Evolutionary conservation across 129 eudicot genomes (phyloP).

Genomic region (Arctium lappa): DNA sequence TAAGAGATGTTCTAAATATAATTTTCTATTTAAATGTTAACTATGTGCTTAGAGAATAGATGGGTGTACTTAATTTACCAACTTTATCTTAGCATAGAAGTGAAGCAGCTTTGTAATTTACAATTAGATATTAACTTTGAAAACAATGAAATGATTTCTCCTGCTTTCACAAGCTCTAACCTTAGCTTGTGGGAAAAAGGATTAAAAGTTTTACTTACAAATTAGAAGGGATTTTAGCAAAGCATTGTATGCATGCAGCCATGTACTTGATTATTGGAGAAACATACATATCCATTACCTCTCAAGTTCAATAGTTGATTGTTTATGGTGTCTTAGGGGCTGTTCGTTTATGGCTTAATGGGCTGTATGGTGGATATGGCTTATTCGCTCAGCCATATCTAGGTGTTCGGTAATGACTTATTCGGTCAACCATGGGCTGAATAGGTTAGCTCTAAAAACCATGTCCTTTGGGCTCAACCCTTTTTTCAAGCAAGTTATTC

Average conservation of each 20-base stretch:
- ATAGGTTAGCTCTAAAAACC: too few species aligned
- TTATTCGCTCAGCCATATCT: too few species aligned
- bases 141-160: background rate
- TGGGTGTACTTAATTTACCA: background rate
- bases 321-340: background rate
- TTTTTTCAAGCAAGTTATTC: too few species aligned
- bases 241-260: background rate
- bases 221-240: background rate
- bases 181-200: background rate
- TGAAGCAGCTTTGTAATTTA: background rate
- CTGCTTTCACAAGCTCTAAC: background rate
- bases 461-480: too few species aligned
- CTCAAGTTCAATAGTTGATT: background rate
- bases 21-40: background rate
- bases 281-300: background rate
- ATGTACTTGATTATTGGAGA: background rate
- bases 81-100: background rate
- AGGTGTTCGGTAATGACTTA: too few species aligned
- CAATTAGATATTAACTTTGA: background rate
- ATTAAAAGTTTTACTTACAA: background rate
- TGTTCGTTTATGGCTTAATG: too few species aligned
- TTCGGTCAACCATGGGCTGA: too few species aligned
- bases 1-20: background rate
- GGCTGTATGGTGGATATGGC: too few species aligned
- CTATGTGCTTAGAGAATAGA: background rate